Conservation (phyloP, 495 filamentous ascomycete species). For the Aspergillus sparsus region DNA sequence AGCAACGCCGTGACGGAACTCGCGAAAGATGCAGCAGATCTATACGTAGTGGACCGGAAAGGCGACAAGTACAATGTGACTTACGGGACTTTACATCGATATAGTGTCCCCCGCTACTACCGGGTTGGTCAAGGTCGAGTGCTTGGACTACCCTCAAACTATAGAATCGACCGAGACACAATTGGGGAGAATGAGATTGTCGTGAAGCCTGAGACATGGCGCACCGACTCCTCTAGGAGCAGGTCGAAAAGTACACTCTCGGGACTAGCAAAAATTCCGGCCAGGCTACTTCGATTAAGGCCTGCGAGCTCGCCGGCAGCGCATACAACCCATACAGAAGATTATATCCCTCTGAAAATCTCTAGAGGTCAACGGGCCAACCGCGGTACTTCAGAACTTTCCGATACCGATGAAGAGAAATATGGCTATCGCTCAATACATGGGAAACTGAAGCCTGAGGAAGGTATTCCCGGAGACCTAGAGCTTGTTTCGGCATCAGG, state of each 20-base stretch:
- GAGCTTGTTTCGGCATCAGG: slow-evolving; percentile 55
- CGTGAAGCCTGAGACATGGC: slow-evolving; percentile 35
- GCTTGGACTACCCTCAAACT: slow-evolving; percentile 50
- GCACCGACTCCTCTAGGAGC: slow-evolving; percentile 23
- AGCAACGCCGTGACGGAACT: slow-evolving; percentile 21
- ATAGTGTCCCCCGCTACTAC: slow-evolving; percentile 59
- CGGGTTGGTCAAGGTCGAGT: slow-evolving; percentile 61
- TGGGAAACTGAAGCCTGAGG: slow-evolving; percentile 58
- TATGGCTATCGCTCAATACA: slow-evolving; percentile 72
- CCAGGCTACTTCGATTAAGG: slow-evolving; percentile 30
- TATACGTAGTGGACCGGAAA: slow-evolving; percentile 54
- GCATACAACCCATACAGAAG: slow-evolving; percentile 31
- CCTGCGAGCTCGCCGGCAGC: slow-evolving; percentile 23
- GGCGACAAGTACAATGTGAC: slow-evolving; percentile 62
- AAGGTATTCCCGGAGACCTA: slow-evolving; percentile 50
- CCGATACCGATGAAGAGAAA: slow-evolving; percentile 47
- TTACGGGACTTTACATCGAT: slow-evolving; percentile 63
- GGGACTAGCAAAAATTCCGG: slow-evolving; percentile 17
- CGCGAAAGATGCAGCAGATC: slow-evolving; percentile 24
- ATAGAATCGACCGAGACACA: slow-evolving; percentile 55
- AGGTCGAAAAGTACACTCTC: slow-evolving; percentile 31
- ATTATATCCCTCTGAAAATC: slow-evolving; percentile 48
- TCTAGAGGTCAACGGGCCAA: slow-evolving; percentile 30
- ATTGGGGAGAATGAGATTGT: slow-evolving; percentile 49
- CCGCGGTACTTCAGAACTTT: slow-evolving; percentile 10